These are phyloP conservation scores for Arachis stenosperma DNA, from an alignment of 306 rosid species.

Conservation along the genomic window DNA sequence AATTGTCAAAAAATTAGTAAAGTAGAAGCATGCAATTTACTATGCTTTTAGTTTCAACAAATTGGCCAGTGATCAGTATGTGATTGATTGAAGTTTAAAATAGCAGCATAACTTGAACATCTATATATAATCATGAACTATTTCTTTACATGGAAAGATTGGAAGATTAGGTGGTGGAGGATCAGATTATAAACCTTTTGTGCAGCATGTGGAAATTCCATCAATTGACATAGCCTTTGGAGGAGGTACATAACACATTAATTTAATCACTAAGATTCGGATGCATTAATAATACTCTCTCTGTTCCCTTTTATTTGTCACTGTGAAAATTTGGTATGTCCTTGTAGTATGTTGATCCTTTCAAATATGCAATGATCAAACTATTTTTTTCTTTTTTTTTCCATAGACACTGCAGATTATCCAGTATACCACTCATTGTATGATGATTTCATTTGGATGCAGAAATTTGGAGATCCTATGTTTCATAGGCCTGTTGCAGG, in stretches of 20 bases:
- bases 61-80: background rate
- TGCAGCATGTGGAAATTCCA: slow-evolving; percentile 38
- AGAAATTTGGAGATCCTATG: too few relatives aligned
- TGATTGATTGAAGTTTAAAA: slow-evolving; percentile 12
- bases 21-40: background rate
- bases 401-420: too few relatives aligned
- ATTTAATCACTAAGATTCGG: too few relatives aligned
- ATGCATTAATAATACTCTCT: too few relatives aligned
- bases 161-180: slow-evolving; percentile 71
- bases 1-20: slow-evolving; percentile 20
- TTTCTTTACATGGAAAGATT: slow-evolving; percentile 44
- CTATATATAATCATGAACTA: slow-evolving; percentile 5
- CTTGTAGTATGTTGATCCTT: slow-evolving; percentile 43
- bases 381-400: too few relatives aligned
- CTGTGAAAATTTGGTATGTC: slow-evolving; percentile 55
- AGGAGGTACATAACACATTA: too few relatives aligned
- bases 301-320: slow-evolving; percentile 4
- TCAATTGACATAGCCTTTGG: too few relatives aligned
- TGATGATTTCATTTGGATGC: too few relatives aligned
- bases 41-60: slow-evolving; percentile 9
- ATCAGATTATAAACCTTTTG: slow-evolving; percentile 72
- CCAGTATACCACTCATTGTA: too few relatives aligned
- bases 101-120: slow-evolving; percentile 16
- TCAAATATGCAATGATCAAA: slow-evolving; percentile 4
- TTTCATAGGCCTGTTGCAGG: too few relatives aligned